phyloP scores from a whole-genome alignment of 495 filamentous ascomycete genomes.

The Penicillium bialowiezense region DNA sequence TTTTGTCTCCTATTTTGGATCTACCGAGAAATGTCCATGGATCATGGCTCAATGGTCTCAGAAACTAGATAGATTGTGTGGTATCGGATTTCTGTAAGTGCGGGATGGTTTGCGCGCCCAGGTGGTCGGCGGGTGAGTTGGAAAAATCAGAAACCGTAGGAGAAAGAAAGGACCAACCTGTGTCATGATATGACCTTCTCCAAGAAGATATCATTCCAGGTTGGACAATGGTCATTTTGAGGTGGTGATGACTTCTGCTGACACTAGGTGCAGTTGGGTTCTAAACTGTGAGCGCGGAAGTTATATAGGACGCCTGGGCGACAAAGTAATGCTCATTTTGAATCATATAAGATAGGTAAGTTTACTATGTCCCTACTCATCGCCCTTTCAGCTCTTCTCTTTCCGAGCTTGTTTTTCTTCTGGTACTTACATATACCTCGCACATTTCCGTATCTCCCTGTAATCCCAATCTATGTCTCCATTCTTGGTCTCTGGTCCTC shows the following conservation, averaged over 20 bases:
- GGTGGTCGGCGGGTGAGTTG: too few species aligned
- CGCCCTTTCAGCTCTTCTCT: constrained; percentile 5
- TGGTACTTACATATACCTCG: constrained; percentile 25
- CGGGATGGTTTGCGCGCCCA: too few species aligned
- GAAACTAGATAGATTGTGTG: too few species aligned
- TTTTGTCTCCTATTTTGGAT: too few species aligned
- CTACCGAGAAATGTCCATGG: too few species aligned
- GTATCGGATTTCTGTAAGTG: too few species aligned
- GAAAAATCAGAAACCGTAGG: too few species aligned
- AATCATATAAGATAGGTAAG: too few species aligned
- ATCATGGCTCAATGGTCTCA: too few species aligned
- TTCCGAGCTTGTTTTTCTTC: constrained; percentile 12
- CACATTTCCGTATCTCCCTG: constrained; percentile 28
- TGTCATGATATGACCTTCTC: too few species aligned
- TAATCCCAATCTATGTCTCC: constrained; percentile 33
- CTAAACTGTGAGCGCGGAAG: neutral
- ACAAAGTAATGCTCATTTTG: neutral
- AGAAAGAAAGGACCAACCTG: too few species aligned
- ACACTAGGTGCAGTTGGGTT: constrained; percentile 5
- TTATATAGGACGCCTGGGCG: neutral
- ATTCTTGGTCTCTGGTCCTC: constrained; percentile 30
- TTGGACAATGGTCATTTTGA: neutral
- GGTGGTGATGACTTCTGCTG: constrained; percentile 1
- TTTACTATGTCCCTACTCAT: neutral
- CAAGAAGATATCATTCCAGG: too few species aligned